Base-by-base conservation (phyloP, 2,329 filamentous ascomycete species). In the Tolypocladium guangdongense region DNA sequence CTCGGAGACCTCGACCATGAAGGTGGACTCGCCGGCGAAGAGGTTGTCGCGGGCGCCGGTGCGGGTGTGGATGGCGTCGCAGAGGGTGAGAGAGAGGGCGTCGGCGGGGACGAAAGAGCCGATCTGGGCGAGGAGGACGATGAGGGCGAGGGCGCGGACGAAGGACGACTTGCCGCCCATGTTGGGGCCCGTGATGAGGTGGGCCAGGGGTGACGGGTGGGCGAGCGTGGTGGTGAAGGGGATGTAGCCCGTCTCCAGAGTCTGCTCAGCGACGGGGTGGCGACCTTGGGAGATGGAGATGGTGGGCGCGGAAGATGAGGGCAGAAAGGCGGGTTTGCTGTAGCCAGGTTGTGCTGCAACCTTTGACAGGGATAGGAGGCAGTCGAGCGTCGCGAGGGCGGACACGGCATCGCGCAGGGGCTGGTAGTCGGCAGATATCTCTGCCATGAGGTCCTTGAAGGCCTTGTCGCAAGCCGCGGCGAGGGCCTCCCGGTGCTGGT, bases 111-210 rank as follows among this genome's bases (percentile, higher is more conserved):
- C 90, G 68, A 91, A 99, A 38, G 88, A 95, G 50, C 93, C 93
- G 58, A 96, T 87, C 66, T 99, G 93, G 8, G 90, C 90, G 74
- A 99, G 91, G 63, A 99, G 91, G 49, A 87, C 82, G 57, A 97
- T 90, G 7, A 99, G 82, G 11, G 93, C 92, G 46, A 95, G 84
- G 59, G 91, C 88, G 52, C 93, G 89, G 24, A 99, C 92, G 68
- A 96, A 99, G 54, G 87, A 93, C n/a, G 90, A 96, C 67, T 99
- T 99, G 54, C 93, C 93, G 63, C 93, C 93, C 93, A 99, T 99
- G 73, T 99, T 99, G 33, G 93, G 93, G 0, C 93, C 93, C 0
- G 93, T 99, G 62, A 99, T 86, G 53, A 97, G 84, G 60, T 96
- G 81, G 2, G 90, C 89, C 7, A 88, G 79, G 0, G 83, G 80